Base-by-base conservation (phyloP, 345 rosid species). In the Eutrema japonicum region DNA sequence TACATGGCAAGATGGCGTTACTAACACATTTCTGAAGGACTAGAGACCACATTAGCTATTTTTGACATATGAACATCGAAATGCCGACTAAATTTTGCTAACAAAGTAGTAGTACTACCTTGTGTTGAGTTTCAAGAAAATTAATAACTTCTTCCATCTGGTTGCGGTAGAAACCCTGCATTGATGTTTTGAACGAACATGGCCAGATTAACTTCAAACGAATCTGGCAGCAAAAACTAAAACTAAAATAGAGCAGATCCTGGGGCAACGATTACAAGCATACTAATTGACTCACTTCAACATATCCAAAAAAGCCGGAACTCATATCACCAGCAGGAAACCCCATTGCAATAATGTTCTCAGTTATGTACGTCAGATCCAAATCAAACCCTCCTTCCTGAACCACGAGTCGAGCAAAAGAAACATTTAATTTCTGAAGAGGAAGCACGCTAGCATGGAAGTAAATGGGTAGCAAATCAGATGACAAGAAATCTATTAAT, bases 301-400 rank as follows among this genome's bases (percentile, higher is more conserved):
- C 88, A 81, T 85, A 91, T 46, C 96, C 90, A 43, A 91, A 91
- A 81, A 91, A 83, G 26, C 96, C 96, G 71, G 96, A 91, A 73
- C 96, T 91, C 95, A 87, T 82, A 77, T 88, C 94, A 75, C 96
- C 96, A 78, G 96, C 96, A 82, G 96, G 96, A 74, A 91, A 91
- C n/a, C 96, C 96, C 96, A 91, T 91, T 29, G 96, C 96, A 78
- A 88, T 88, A 27, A 91, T 82, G 68, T 91, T 91, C 84, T 91
- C 96, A 6, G 92, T 91, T 76, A 88, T 88, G 63, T 88, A 91
- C 11, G 94, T 88, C 83, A 88, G 77, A 80, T 88, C 96, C 84
- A 91, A 80, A 82, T 91, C 96, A 73, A 91, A 91, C 51, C 89
- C 96, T 78, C 94, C 96, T 77, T 91, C 96, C 96, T 90, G 70